Conservation (phyloP, 345 rosid genomes). For the Hypericum androsaemum region DNA sequence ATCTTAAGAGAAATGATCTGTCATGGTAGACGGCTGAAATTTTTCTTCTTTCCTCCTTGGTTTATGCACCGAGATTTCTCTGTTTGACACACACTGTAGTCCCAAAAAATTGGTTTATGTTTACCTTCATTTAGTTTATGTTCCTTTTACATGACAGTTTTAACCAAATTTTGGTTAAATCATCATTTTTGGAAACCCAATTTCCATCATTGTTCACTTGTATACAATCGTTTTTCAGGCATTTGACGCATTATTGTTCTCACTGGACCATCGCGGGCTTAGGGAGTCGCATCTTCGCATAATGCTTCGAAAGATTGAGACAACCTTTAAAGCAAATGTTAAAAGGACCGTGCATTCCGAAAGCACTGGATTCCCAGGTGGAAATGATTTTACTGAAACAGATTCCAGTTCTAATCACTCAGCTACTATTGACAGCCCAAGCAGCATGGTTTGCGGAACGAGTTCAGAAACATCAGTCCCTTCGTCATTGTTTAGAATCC, state of each 20-base stretch:
- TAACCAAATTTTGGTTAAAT: too few relatives aligned
- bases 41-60: background rate
- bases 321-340: constrained; percentile 55
- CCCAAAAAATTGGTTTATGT: too few relatives aligned
- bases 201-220: background rate
- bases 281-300: constrained; percentile 65
- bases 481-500: constrained; percentile 52
- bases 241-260: constrained; percentile 52
- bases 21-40: background rate
- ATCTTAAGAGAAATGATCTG: background rate
- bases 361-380: constrained; percentile 5
- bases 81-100: too few relatives aligned
- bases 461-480: constrained; percentile 42
- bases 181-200: background rate
- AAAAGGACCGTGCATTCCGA: constrained; percentile 22
- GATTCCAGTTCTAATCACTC: constrained; percentile 11
- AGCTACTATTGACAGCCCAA: constrained; percentile 23
- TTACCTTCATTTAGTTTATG: too few relatives aligned
- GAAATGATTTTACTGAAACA: constrained; percentile 13
- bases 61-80: too few relatives aligned
- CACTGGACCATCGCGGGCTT: constrained; percentile 71
- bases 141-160: constrained; percentile 1
- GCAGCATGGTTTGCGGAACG: constrained; percentile 25
- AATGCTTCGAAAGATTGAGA: constrained; percentile 62
- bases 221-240: constrained; percentile 34